Conservation (phyloP, 164 flowering plant genomes). For the Nymphaea colorata region DNA sequence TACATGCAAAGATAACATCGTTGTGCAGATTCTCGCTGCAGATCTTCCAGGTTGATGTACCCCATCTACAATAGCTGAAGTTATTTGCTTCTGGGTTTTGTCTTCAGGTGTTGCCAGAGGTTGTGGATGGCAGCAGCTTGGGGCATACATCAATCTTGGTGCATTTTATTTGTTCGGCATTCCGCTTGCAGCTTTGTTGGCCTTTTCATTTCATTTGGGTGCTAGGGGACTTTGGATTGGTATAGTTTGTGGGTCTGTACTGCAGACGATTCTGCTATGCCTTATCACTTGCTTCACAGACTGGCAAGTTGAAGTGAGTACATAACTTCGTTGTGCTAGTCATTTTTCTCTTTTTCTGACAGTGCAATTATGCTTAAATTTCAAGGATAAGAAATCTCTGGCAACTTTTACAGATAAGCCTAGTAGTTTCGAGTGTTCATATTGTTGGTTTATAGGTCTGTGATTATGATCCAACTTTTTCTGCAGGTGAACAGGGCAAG, state of each 20-base stretch:
- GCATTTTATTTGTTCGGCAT: conserved; percentile 63
- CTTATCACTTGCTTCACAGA: conserved; percentile 37
- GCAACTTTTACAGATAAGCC: background rate
- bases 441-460: background rate
- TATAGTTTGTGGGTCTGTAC: conserved; percentile 30
- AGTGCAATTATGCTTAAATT: background rate
- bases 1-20: too few relatives aligned
- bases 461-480: too few relatives aligned
- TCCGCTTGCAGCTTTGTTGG: conserved; percentile 40
- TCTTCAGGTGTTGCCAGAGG: conserved; percentile 64
- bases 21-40: too few relatives aligned
- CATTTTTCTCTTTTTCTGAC: background rate
- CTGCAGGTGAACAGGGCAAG: background rate
- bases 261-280: conserved; percentile 34
- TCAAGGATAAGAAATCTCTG: background rate
- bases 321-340: background rate
- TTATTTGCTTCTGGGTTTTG: background rate
- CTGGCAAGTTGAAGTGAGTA: conserved; percentile 57
- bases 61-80: too few relatives aligned
- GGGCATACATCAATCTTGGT: conserved; percentile 59
- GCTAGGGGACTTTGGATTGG: conserved; percentile 85
- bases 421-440: background rate
- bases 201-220: conserved; percentile 29
- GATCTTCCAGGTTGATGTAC: too few relatives aligned
- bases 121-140: conserved; percentile 77